A percentile compares a stretch with the other conserved stretches of the same genome.
Conservation (phyloP, 2,329 filamentous ascomycete genomes). For the Apiospora saccharicola region DNA sequence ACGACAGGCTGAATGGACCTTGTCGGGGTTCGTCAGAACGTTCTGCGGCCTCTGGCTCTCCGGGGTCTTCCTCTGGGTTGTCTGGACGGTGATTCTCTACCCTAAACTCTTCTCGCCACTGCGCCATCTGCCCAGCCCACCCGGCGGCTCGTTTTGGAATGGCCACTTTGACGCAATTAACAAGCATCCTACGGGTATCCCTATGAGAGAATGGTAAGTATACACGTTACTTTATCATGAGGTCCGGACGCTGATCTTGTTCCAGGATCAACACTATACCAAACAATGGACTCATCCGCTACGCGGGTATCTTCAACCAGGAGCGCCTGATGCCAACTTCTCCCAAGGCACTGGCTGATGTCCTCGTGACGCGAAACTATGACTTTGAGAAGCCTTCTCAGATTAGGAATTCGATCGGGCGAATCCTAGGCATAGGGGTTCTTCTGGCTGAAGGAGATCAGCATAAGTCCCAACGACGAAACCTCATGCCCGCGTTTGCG, state of each 20-base stretch:
- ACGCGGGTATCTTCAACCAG: conserved; percentile 54
- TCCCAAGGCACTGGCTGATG: conserved; percentile 72
- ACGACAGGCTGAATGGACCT: conserved; percentile 42
- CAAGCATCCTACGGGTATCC: conserved; percentile 49
- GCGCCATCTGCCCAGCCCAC: conserved; percentile 54
- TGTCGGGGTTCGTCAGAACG: conserved; percentile 39
- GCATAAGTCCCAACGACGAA: conserved; percentile 82
- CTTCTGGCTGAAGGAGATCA: conserved; percentile 90
- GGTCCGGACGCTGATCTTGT: background rate
- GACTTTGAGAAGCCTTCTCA: conserved; percentile 70
- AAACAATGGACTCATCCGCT: conserved; percentile 74
- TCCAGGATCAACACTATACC: conserved; percentile 66
- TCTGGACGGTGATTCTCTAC: conserved; percentile 56
- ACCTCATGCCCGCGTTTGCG: conserved; percentile 83
- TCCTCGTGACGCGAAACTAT: conserved; percentile 73
- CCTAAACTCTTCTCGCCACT: conserved; percentile 59
- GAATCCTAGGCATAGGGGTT: conserved; percentile 74
- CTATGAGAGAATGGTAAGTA: conserved; percentile 56
- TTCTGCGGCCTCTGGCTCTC: conserved; percentile 48
- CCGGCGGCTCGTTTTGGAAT: conserved; percentile 52
- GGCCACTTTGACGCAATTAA: conserved; percentile 56
- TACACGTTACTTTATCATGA: background rate
- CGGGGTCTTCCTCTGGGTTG: conserved; percentile 44
- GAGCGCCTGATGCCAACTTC: conserved; percentile 54
- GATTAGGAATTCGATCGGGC: conserved; percentile 63